Evolutionary conservation across 345 rosid species (phyloP).

Genomic region (Heritiera littoralis): DNA sequence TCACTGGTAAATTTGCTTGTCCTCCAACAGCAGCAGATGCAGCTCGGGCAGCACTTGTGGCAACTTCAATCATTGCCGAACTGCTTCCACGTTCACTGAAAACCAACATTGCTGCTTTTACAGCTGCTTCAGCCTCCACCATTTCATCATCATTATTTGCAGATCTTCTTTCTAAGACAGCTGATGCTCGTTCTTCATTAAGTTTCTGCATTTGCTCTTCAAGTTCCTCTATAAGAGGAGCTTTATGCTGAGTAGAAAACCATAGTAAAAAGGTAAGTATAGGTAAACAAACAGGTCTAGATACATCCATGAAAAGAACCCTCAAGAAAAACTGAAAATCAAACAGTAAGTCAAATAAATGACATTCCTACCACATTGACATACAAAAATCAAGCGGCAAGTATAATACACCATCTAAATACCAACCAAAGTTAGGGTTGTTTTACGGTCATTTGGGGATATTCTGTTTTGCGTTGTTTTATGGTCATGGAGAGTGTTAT

Average conservation of each 20-base stretch:
- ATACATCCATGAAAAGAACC: not conserved
- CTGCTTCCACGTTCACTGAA: conserved; percentile 64
- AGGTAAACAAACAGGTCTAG: not conserved
- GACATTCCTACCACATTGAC: not conserved
- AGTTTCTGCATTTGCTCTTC: conserved; percentile 88
- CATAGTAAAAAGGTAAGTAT: conserved; percentile 9
- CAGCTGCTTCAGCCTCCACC: conserved; percentile 80
- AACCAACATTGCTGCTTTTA: conserved; percentile 72
- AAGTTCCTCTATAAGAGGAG: conserved; percentile 82
- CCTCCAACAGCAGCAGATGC: conserved; percentile 67
- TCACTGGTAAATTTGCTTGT: conserved; percentile 55
- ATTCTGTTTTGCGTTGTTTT: too few relatives aligned
- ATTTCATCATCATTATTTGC: conserved; percentile 86
- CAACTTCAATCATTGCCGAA: conserved; percentile 60
- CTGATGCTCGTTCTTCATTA: conserved; percentile 69
- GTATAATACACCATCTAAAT: not conserved
- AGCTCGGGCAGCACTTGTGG: conserved; percentile 71
- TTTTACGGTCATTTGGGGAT: too few relatives aligned
- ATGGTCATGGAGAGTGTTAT: too few relatives aligned
- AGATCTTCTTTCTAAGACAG: conserved; percentile 72
- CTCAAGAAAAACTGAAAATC: conserved; percentile 14
- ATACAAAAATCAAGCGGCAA: not conserved
- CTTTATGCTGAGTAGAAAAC: conserved; percentile 61
- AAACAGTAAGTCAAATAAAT: not conserved
- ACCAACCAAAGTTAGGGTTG: not conserved